Evolutionary conservation across 208 protist species (phyloP).

Genomic region (Giardia muris): DNA sequence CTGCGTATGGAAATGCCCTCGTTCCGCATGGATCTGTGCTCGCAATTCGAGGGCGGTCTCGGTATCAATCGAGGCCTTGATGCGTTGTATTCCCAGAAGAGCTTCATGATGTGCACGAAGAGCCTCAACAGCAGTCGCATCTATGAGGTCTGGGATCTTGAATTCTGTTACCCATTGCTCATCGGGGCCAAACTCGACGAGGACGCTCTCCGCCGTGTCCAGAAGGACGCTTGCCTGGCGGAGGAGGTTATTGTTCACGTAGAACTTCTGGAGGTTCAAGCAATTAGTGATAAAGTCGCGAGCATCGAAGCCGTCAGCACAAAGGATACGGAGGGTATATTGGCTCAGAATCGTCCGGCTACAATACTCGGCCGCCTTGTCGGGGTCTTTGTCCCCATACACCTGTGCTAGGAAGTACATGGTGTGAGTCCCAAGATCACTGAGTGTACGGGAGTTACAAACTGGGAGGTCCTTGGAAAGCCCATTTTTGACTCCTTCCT

Average conservation of each 20-base stretch:
- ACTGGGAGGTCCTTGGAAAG: neutral
- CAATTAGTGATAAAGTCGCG: neutral
- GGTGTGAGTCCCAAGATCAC: neutral
- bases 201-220: neutral
- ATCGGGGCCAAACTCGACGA: neutral
- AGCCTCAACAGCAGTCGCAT: no score
- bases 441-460: neutral
- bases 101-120: no score
- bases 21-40: neutral
- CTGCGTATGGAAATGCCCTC: neutral
- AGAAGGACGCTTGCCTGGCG: neutral
- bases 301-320: neutral
- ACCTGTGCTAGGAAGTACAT: slow-evolving; percentile 2
- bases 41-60: neutral
- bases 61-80: neutral
- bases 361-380: neutral
- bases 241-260: neutral
- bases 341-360: neutral
- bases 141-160: no score
- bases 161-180: no score
- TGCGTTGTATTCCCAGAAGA: no score
- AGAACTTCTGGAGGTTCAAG: neutral
- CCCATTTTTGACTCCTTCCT: neutral
- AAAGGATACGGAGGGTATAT: neutral
- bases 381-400: neutral